Base-by-base conservation (phyloP, 257 asterid genomes). In the Dorcoceras hygrometricum region DNA sequence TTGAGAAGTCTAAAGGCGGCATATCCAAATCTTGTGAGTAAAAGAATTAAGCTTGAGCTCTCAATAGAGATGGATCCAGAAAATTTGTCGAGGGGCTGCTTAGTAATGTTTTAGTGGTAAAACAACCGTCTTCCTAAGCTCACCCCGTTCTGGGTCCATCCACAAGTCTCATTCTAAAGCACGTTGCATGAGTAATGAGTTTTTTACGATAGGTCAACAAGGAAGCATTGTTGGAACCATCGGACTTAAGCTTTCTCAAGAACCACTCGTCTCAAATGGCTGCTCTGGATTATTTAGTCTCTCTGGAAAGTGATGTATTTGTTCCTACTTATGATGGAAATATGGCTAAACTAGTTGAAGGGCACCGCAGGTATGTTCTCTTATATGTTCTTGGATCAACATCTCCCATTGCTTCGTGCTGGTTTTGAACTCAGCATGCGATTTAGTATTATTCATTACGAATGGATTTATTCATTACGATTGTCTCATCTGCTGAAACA, bases 311-410 rank as follows among this genome's bases (percentile, higher is more conserved):
- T 65, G 85, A 80, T 65, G 74, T 83, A 58, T 80, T 83, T 70
- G 77, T 83, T 67, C 88, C 88, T 23, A 83, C 88, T 4, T 83
- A 80, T 29, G 81, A 83, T 66, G 88, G 88, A 24, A 83, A 83
- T 56, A 83, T 83, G 88, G 88, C 88, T 26, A 83, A 75, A 75
- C 80, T 83, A 27, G 83, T 83, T n/a, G 88, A 83, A 80, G 88
- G 88, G 4, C 88, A 83, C 57, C 83, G 88, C 34, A 83, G 88
- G 88, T 83, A 25, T 59, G 67, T 48, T 8, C 53, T 65, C 25
- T 16, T 19, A 61, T 2, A 48, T 68, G 46, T 53, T 69, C 53
- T 7, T 12, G 27, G 50, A 24, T 32, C 24, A 9, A 12, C 9
- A 55, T 12, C 28, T 20, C 27, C 4, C 4, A 12, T 39, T 11